These are phyloP conservation scores for Euphorbia neoarborescens DNA, from an alignment of 441 rosid genomes.

Conservation along the genomic window DNA sequence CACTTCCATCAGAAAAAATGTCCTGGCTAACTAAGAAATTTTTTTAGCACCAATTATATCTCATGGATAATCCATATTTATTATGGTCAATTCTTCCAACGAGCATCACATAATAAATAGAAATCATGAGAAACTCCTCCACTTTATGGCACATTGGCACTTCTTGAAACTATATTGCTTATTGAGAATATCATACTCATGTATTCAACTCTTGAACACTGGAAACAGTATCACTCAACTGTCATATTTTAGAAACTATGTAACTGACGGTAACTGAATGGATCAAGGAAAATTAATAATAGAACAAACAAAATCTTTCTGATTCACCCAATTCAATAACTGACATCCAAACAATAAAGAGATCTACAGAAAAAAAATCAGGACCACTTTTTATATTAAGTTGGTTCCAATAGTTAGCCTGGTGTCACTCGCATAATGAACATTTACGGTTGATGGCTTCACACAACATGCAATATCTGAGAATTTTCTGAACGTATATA, in stretches of 20 bases:
- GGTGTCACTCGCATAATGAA: background rate
- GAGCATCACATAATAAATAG: background rate
- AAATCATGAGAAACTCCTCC: background rate
- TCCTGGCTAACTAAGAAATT: background rate
- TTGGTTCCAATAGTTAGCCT: background rate
- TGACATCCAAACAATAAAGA: background rate
- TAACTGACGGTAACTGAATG: background rate
- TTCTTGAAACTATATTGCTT: background rate
- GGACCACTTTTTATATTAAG: background rate
- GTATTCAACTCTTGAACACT: background rate
- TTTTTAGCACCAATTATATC: background rate
- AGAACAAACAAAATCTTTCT: background rate
- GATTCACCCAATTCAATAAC: background rate
- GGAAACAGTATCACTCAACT: background rate
- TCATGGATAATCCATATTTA: background rate
- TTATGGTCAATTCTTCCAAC: background rate
- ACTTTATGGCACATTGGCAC: background rate
- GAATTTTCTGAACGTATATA: background rate
- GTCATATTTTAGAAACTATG: background rate
- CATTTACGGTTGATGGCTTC: conserved; percentile 1
- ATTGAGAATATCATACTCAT: background rate
- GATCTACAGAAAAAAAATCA: too few species aligned
- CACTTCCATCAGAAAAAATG: background rate
- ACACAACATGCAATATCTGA: background rate
- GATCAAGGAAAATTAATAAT: background rate